Percentiles rank a stretch among this genome's conserved stretches.
phyloP scores from a whole-genome alignment of 1,284 basidiomycete species.

The Ustilago hordei region DNA sequence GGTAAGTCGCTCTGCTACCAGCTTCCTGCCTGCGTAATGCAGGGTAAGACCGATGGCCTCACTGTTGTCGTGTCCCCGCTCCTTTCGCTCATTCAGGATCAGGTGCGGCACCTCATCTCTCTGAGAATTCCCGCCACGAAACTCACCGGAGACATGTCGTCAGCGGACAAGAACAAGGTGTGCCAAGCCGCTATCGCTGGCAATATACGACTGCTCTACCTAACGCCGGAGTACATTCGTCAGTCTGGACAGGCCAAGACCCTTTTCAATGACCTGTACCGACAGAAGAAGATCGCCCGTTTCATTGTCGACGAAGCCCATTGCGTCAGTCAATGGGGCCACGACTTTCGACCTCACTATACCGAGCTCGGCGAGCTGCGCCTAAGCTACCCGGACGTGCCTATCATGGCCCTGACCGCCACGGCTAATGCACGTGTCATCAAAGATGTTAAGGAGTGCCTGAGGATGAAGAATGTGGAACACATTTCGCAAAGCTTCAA shows the following conservation, averaged over 20 bases:
- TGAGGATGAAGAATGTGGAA: conserved; percentile 74
- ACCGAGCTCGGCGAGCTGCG: conserved; percentile 77
- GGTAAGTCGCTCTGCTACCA: conserved; percentile 79
- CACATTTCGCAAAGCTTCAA: conserved; percentile 85
- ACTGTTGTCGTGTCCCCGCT: conserved; percentile 93
- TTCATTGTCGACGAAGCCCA: conserved; percentile 98
- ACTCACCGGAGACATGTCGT: conserved; percentile 76
- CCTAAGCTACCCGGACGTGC: conserved; percentile 79
- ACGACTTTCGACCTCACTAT: conserved; percentile 78
- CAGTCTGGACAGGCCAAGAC: conserved; percentile 73
- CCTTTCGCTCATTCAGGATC: conserved; percentile 89
- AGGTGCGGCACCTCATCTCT: conserved; percentile 79
- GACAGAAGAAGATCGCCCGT: conserved; percentile 77
- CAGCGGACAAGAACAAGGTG: conserved; percentile 72
- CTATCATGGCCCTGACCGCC: conserved; percentile 95
- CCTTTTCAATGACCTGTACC: conserved; percentile 76
- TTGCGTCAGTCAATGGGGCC: conserved; percentile 85
- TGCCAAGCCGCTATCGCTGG: conserved; percentile 67
- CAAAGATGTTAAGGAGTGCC: conserved; percentile 80
- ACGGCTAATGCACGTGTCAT: conserved; percentile 85
- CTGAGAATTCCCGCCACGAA: conserved; percentile 80
- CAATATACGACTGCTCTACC: conserved; percentile 78
- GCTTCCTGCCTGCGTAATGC: conserved; percentile 84
- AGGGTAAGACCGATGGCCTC: conserved; percentile 80
- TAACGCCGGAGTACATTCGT: conserved; percentile 85